A percentile compares a stretch with the other conserved stretches of the same genome.
These are phyloP conservation scores for Leishmania guyanensis DNA, from an alignment of 208 protist genomes.

Conservation along the genomic window DNA sequence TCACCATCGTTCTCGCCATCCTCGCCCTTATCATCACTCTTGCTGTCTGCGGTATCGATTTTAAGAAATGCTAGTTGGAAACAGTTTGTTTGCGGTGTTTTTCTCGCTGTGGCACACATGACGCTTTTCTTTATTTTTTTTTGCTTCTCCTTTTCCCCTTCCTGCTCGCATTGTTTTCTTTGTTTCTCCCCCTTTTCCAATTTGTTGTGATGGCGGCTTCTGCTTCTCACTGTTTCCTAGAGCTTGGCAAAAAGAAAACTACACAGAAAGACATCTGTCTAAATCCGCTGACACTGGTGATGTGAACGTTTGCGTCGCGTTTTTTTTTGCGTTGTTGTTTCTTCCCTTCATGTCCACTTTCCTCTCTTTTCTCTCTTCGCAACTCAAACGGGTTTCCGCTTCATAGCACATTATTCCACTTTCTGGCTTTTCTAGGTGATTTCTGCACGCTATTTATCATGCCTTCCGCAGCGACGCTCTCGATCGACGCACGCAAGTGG, in stretches of 20 bases:
- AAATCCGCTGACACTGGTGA: neutral
- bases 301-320: neutral
- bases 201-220: neutral
- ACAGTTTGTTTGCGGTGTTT: constrained; percentile 8
- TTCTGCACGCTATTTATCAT: neutral
- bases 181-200: neutral
- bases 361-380: neutral
- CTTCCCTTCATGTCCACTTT: neutral
- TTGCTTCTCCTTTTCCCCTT: neutral
- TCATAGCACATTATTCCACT: neutral
- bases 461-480: constrained; percentile 31
- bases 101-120: neutral
- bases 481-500: constrained; percentile 73
- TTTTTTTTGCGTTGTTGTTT: neutral
- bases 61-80: constrained; percentile 58
- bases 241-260: neutral
- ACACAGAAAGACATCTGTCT: neutral
- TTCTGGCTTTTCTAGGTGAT: neutral
- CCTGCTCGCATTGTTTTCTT: neutral
- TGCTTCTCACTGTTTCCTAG: neutral
- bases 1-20: constrained; percentile 53
- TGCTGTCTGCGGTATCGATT: constrained; percentile 65
- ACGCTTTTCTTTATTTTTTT: neutral
- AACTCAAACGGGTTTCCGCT: neutral
- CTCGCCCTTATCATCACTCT: constrained; percentile 69